phyloP scores from a whole-genome alignment of 306 rosid species.

The Acacia acuminata region DNA sequence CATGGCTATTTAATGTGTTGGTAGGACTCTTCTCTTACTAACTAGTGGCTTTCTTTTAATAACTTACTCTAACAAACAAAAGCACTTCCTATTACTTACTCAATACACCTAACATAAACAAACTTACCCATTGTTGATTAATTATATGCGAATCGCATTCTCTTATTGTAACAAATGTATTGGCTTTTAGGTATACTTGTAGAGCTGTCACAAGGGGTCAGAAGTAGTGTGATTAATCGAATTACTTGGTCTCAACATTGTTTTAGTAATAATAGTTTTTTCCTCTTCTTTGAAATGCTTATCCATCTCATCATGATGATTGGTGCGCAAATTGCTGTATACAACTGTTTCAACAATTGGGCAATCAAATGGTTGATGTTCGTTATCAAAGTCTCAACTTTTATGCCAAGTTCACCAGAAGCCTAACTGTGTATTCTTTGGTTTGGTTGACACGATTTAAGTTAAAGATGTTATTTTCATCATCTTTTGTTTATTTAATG shows the following conservation, averaged over 20 bases:
- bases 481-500: neutral
- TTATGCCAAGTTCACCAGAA: neutral
- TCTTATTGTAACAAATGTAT: neutral
- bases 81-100: neutral
- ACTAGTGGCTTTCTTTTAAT: neutral
- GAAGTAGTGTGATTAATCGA: slow-evolving; percentile 15
- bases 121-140: neutral
- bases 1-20: neutral
- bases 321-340: neutral
- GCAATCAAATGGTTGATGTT: neutral
- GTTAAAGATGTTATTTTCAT: neutral
- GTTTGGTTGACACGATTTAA: neutral
- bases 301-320: slow-evolving; percentile 21
- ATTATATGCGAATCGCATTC: neutral
- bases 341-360: neutral
- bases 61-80: neutral
- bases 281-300: neutral
- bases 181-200: neutral
- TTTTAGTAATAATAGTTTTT: neutral
- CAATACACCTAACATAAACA: neutral
- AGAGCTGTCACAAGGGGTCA: neutral
- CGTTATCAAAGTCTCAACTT: neutral
- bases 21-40: neutral
- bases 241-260: neutral
- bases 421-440: neutral